Evolutionary conservation across 2,329 filamentous ascomycete species (phyloP).

Genomic region (Trichoderma semiorbis): DNA sequence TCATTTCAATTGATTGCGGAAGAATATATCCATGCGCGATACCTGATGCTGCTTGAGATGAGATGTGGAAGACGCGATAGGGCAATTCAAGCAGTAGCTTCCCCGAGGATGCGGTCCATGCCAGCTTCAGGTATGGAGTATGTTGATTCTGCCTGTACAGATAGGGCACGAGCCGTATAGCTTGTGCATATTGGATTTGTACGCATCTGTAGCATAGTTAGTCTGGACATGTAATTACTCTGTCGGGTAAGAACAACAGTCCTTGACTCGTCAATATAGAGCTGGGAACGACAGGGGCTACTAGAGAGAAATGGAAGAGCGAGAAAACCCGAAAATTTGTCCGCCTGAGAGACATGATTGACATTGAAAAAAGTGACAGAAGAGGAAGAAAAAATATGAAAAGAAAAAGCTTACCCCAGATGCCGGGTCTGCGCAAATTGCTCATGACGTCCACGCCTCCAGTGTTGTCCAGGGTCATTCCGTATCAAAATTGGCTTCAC

Average conservation of each 20-base stretch:
- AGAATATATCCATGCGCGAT: background rate
- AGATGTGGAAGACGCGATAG: background rate
- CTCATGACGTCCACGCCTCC: constrained; percentile 7
- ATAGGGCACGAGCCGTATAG: background rate
- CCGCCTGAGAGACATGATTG: background rate
- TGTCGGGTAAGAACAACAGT: background rate
- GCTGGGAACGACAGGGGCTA: background rate
- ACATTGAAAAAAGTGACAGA: background rate
- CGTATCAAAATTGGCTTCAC: constrained; percentile 3
- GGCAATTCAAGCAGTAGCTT: background rate
- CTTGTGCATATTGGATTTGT: background rate
- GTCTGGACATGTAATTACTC: background rate
- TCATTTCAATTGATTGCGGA: constrained; percentile 2
- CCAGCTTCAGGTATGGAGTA: background rate
- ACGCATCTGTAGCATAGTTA: background rate
- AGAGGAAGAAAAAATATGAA: background rate
- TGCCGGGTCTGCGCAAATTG: constrained; percentile 13
- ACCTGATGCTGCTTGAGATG: background rate
- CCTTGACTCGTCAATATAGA: background rate
- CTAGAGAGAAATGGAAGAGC: background rate
- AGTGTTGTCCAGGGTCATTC: background rate
- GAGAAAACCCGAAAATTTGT: background rate
- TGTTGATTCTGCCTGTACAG: background rate
- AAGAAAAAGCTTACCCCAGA: background rate
- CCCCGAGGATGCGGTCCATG: background rate